phyloP scores from a whole-genome alignment of 257 asterid species.

The Petunia secreta region DNA sequence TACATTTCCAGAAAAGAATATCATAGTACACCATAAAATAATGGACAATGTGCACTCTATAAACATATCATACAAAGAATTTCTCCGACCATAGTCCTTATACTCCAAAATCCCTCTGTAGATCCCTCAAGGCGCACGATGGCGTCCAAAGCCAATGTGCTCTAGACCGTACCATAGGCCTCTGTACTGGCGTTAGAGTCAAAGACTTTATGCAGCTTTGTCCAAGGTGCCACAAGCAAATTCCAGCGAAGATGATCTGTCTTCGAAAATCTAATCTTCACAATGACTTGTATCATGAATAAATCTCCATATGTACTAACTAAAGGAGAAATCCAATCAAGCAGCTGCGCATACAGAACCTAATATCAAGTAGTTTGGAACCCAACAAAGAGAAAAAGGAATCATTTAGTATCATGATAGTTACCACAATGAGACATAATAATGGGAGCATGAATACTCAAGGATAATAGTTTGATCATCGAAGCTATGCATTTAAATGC shows the following conservation, averaged over 20 bases:
- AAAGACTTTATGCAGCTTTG: neutral
- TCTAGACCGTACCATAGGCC: neutral
- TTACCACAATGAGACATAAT: neutral
- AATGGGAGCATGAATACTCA: neutral
- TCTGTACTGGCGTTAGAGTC: neutral
- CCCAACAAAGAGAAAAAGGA: neutral
- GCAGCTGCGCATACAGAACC: slow-evolving; percentile 40
- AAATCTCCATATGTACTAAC: neutral
- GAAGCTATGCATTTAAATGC: neutral
- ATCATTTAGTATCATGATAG: neutral
- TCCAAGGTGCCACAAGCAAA: neutral
- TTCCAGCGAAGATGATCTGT: neutral
- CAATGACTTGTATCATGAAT: neutral
- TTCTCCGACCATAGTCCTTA: neutral
- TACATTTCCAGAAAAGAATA: neutral
- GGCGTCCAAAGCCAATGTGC: neutral
- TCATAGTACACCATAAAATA: neutral
- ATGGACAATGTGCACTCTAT: slow-evolving; percentile 18
- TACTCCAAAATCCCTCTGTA: neutral
- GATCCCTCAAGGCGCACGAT: neutral
- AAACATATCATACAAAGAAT: neutral
- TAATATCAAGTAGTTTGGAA: neutral
- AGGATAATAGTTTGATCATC: no score
- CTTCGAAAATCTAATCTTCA: neutral
- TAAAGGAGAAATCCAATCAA: slow-evolving; percentile 8